phyloP scores from a whole-genome alignment of 305 asterid species.

The Solanum hybrid region DNA sequence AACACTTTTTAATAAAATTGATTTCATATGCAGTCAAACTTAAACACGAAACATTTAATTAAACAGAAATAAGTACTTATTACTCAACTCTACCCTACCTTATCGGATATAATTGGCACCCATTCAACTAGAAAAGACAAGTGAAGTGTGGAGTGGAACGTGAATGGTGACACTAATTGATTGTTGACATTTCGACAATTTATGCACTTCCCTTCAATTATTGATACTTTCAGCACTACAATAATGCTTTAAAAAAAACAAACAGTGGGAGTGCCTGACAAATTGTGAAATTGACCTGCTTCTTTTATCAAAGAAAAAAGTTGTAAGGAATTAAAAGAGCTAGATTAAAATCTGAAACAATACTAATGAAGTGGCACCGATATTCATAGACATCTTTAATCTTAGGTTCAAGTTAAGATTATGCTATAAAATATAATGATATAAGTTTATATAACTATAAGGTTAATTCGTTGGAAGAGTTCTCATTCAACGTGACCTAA shows the following conservation, averaged over 20 bases:
- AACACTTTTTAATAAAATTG: too few species aligned
- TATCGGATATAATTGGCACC: background rate
- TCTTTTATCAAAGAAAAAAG: background rate
- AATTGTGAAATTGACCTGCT: background rate
- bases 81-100: background rate
- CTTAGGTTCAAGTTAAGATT: background rate
- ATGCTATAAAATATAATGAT: background rate
- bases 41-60: background rate
- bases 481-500: too few species aligned
- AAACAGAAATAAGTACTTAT: background rate
- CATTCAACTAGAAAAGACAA: background rate
- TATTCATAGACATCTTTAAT: background rate
- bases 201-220: background rate
- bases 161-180: background rate
- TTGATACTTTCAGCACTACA: background rate
- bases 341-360: background rate
- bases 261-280: background rate
- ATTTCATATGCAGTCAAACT: too few species aligned
- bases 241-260: background rate
- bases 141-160: background rate
- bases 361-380: background rate
- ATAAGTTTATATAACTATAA: background rate
- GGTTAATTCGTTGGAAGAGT: background rate
- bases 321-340: background rate
- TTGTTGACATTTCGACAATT: background rate